A percentile compares a stretch with the other conserved stretches of the same genome.
These are phyloP conservation scores for Pseudozyma sp. DNA, from an alignment of 1,284 basidiomycete species.

Conservation along the genomic window DNA sequence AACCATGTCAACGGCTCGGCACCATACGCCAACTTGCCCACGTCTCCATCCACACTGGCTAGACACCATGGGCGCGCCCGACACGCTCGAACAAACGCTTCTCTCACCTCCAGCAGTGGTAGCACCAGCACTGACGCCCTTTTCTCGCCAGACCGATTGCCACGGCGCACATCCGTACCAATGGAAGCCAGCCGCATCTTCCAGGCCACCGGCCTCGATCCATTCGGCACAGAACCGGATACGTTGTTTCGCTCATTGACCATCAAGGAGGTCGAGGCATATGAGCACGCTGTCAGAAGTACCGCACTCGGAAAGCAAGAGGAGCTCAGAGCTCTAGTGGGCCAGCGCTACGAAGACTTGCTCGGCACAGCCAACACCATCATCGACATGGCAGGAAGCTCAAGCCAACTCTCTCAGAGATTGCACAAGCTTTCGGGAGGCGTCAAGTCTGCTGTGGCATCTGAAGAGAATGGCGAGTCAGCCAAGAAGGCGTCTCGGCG, in stretches of 20 bases:
- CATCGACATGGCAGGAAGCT: slow-evolving; percentile 56
- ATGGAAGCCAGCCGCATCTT: slow-evolving; percentile 38
- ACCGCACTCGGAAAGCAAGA: slow-evolving; percentile 46
- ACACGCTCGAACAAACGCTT: slow-evolving; percentile 46
- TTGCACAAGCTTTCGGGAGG: slow-evolving; percentile 33
- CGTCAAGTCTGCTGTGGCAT: slow-evolving; percentile 14
- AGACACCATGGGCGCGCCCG: slow-evolving; percentile 26
- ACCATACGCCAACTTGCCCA: not conserved
- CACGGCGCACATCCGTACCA: slow-evolving; percentile 15
- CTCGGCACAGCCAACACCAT: slow-evolving; percentile 59
- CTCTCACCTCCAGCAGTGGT: slow-evolving; percentile 37
- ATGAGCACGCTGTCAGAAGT: slow-evolving; percentile 28
- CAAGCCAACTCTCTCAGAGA: slow-evolving; percentile 38
- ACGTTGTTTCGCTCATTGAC: slow-evolving; percentile 38
- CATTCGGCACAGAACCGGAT: slow-evolving; percentile 49
- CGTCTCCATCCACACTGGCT: slow-evolving; percentile 9
- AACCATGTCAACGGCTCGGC: slow-evolving; percentile 3
- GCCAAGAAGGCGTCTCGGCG: slow-evolving; percentile 16
- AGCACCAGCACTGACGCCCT: slow-evolving; percentile 11
- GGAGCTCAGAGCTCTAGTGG: slow-evolving; percentile 53
- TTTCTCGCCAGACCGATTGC: slow-evolving; percentile 4
- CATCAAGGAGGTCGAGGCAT: slow-evolving; percentile 52
- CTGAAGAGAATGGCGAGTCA: slow-evolving; percentile 9
- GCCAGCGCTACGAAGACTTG: slow-evolving; percentile 58
- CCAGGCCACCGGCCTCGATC: slow-evolving; percentile 42